Conservation (phyloP, 805 yeast species). For the Isabelozyma heimii region DNA sequence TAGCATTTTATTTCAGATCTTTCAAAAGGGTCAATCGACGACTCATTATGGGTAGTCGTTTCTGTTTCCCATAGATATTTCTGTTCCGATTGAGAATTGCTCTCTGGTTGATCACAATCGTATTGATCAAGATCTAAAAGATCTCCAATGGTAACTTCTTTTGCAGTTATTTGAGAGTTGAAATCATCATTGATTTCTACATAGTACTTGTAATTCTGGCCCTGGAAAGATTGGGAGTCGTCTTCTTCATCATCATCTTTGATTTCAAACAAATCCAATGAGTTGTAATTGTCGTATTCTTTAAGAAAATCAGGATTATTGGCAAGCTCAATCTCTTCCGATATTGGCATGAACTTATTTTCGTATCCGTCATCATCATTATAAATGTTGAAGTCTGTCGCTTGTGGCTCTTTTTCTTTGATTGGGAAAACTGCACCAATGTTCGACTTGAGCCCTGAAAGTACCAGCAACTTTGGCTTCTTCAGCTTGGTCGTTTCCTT, state of each 20-base stretch:
- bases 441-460: background rate
- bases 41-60: too few relatives aligned
- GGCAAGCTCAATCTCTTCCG: background rate
- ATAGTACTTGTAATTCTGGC: background rate
- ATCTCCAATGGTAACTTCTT: too few relatives aligned
- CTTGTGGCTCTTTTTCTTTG: background rate
- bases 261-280: constrained; percentile 2
- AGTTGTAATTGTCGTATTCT: constrained; percentile 4
- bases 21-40: too few relatives aligned
- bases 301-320: background rate
- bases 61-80: too few relatives aligned
- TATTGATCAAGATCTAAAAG: too few relatives aligned
- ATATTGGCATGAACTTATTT: constrained; percentile 2
- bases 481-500: background rate
- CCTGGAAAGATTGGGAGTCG: background rate
- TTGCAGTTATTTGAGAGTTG: background rate
- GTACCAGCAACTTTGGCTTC: background rate
- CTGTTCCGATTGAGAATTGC: too few relatives aligned
- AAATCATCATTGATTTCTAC: background rate
- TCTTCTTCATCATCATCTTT: constrained; percentile 3
- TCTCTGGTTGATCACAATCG: too few relatives aligned
- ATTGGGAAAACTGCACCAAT: background rate
- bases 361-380: constrained; percentile 21
- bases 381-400: background rate
- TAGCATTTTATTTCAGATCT: too few relatives aligned